phyloP scores from a whole-genome alignment of 139 green algal genomes.

The Asterochloris sp. region DNA sequence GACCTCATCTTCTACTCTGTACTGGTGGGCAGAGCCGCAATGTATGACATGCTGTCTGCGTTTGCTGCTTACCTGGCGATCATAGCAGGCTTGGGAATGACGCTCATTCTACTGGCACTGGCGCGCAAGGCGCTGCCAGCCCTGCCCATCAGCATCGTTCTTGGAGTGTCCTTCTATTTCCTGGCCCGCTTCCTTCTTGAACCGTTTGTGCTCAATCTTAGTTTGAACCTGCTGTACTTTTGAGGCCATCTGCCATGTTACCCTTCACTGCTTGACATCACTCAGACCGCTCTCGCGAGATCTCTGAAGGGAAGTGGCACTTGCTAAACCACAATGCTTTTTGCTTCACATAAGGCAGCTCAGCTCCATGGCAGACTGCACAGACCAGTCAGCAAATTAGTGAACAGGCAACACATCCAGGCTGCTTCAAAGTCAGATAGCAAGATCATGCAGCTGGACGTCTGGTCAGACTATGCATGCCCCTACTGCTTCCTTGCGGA shows the following conservation, averaged over 20 bases:
- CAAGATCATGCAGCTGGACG: not conserved
- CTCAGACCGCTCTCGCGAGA: too few relatives aligned
- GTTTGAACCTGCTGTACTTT: slow-evolving; percentile 23
- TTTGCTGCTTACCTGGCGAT: slow-evolving; percentile 70
- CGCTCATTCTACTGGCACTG: slow-evolving; percentile 83
- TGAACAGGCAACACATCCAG: too few relatives aligned
- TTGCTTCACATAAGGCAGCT: too few relatives aligned
- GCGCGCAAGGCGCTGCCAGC: slow-evolving; percentile 83
- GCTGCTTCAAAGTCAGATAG: not conserved
- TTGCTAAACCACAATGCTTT: too few relatives aligned
- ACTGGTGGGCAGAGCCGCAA: slow-evolving; percentile 88
- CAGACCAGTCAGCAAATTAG: too few relatives aligned
- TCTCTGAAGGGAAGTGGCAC: too few relatives aligned
- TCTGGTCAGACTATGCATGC: slow-evolving; percentile 8
- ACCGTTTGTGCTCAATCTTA: slow-evolving; percentile 64
- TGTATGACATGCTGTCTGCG: slow-evolving; percentile 94
- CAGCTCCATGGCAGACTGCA: too few relatives aligned
- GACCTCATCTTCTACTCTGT: slow-evolving; percentile 99
- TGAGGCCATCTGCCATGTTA: too few relatives aligned
- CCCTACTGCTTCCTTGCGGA: slow-evolving; percentile 56
- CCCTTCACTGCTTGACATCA: too few relatives aligned
- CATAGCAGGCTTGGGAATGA: slow-evolving; percentile 71
- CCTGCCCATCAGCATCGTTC: slow-evolving; percentile 90
- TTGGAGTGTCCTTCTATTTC: slow-evolving; percentile 92
- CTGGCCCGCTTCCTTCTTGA: slow-evolving; percentile 73